Evolutionary conservation across 129 eudicot genomes (phyloP), one percentile per base, ranked within the genome.

Genomic region (Deinandra increscens): DNA sequence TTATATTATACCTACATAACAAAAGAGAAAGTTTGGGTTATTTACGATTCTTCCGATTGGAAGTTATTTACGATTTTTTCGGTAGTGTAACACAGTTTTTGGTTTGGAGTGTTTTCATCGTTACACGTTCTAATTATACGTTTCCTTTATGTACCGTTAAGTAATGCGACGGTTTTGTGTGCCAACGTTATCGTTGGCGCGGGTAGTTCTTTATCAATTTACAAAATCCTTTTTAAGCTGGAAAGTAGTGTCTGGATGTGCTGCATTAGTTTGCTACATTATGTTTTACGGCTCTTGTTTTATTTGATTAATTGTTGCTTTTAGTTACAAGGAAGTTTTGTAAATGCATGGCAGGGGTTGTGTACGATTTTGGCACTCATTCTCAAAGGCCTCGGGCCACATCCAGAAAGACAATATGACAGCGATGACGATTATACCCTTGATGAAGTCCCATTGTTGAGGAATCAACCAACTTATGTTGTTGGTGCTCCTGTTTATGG

Each of bases 331-430:
- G 23, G 42, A 66, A 74, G 44, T 36, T 44, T 68, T 9, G 14
- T 61, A n/a, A 62, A 66, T 59, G 66, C 23, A 62, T 34, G 80
- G 76, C 96, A 91, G 97, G 96, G 91, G 64, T 61, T 84, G 50
- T 84, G 85, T 55, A 13, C 82, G 71, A 53, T 91, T 43, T 51
- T 91, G 75, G 91, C 96, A 46, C 88, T 88, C 76, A 77, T 85
- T 67, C 96, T 91, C 20, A 91, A 88, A 82, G 96, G 90, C 80
- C 81, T 91, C 42, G 96, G 97, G 66, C 88, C 94, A 43, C 80
- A 81, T 71, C 84, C 58, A 59, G 88, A 84, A 73, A 79, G 83
- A 71, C 75, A 71, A 39, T 91, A 91, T 64, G 97, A 88, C 46
- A 88, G 97, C 63, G 96, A 91, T 76, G 95, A 87, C 20, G 97